phyloP scores from a whole-genome alignment of 1,284 basidiomycete species.

The Laetiporus sulphureus region DNA sequence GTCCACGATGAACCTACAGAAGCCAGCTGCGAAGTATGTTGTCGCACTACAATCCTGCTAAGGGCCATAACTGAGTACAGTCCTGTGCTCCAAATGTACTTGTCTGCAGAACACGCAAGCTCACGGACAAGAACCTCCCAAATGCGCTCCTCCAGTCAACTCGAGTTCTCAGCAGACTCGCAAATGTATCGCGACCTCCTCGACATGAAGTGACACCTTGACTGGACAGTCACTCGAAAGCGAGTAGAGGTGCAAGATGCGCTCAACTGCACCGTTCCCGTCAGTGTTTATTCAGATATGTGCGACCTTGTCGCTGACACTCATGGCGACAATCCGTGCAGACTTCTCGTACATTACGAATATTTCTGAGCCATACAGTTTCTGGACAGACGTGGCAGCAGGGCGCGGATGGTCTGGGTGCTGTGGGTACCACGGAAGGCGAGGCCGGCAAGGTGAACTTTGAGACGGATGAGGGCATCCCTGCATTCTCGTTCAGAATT shows the following conservation, averaged over 20 bases:
- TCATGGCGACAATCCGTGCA: too few relatives aligned
- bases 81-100: too few relatives aligned
- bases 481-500: constrained; percentile 86
- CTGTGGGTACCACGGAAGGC: too few relatives aligned
- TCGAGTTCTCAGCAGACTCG: constrained; percentile 74
- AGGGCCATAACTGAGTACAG: too few relatives aligned
- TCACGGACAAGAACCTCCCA: constrained; percentile 76
- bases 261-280: constrained; percentile 51
- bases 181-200: constrained; percentile 83
- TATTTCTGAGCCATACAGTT: constrained; percentile 87
- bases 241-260: constrained; percentile 87
- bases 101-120: constrained; percentile 77
- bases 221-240: constrained; percentile 94
- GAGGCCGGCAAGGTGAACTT: constrained; percentile 36
- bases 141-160: constrained; percentile 59
- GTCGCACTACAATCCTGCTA: too few relatives aligned
- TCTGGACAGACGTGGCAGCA: constrained; percentile 84
- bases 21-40: too few relatives aligned
- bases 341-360: constrained; percentile 80
- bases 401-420: constrained; percentile 24
- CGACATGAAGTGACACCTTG: constrained; percentile 86
- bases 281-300: too few relatives aligned
- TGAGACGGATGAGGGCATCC: constrained; percentile 70
- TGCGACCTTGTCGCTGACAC: too few relatives aligned
- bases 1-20: too few relatives aligned